A percentile compares a stretch with the other conserved stretches of the same genome.
Conservation (phyloP, 257 asterid genomes). For the Asclepias syriaca region DNA sequence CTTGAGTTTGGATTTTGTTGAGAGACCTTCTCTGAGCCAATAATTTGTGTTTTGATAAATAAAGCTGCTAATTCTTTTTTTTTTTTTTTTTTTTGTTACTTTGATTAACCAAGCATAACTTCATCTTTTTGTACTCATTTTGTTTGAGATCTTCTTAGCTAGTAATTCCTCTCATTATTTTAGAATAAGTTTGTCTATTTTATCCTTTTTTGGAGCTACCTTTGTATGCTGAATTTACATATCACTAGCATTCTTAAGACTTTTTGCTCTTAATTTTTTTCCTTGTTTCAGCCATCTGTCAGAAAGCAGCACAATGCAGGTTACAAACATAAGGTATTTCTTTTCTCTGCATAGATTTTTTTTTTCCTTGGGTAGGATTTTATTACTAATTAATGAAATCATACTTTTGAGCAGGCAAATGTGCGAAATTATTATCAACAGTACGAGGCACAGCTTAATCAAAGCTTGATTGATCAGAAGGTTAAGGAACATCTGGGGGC, state of each 20-base stretch:
- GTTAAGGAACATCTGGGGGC: conserved; percentile 96
- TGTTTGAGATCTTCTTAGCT: neutral
- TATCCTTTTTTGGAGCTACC: neutral
- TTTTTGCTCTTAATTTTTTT: neutral
- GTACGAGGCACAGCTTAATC: conserved; percentile 92
- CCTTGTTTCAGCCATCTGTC: conserved; percentile 83
- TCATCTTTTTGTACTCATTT: neutral
- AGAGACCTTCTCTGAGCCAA: neutral
- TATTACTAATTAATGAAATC: neutral
- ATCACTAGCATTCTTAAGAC: neutral
- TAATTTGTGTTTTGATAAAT: neutral
- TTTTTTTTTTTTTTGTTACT: neutral
- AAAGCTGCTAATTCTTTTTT: neutral
- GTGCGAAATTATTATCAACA: conserved; percentile 86
- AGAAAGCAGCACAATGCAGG: conserved; percentile 96
- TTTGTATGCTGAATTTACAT: neutral
- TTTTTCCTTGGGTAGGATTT: neutral
- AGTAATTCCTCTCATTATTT: neutral
- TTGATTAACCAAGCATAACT: neutral
- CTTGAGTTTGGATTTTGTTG: neutral
- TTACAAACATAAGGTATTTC: conserved; percentile 87
- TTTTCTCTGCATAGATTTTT: neutral
- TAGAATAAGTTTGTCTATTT: neutral
- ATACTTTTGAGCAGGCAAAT: conserved; percentile 59
- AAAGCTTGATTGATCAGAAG: conserved; percentile 87